Evolutionary conservation across 331 rosid species (phyloP).

Genomic region (Pyracantha coccinea): DNA sequence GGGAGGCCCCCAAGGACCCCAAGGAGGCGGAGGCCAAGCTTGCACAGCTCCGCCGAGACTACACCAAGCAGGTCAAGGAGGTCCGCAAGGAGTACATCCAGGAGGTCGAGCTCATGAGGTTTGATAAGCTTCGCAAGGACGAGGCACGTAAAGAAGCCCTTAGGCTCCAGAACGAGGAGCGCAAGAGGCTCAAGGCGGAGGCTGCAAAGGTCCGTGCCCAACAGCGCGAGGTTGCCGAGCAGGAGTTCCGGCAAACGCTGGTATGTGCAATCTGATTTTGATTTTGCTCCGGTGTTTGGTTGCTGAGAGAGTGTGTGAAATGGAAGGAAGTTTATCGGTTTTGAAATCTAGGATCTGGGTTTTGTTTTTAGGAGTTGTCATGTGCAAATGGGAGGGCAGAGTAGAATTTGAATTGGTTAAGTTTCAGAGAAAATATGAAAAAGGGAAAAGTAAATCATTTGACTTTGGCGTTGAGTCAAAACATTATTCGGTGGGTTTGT

Average conservation of each 20-base stretch:
- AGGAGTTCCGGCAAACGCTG: conserved; percentile 66
- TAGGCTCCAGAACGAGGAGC: conserved; percentile 68
- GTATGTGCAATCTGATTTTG: conserved; percentile 25
- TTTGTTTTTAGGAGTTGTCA: neutral
- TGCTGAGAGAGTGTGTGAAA: neutral
- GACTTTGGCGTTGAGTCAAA: no score
- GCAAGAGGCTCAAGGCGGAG: conserved; percentile 66
- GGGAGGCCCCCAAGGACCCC: conserved; percentile 29
- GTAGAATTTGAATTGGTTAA: neutral
- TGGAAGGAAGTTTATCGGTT: neutral
- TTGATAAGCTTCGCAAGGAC: conserved; percentile 66
- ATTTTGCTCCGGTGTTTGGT: neutral
- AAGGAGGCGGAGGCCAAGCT: conserved; percentile 71
- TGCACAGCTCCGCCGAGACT: conserved; percentile 56
- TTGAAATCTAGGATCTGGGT: neutral
- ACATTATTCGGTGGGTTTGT: no score
- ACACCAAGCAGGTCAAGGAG: conserved; percentile 72
- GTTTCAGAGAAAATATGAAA: neutral
- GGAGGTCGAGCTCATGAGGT: conserved; percentile 60
- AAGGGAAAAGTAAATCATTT: neutral
- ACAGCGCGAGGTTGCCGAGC: conserved; percentile 52
- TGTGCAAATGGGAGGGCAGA: neutral
- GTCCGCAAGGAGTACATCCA: conserved; percentile 57
- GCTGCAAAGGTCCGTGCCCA: conserved; percentile 67
- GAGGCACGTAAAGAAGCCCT: conserved; percentile 63